These are phyloP conservation scores for Aspergillus sp. DNA, from an alignment of 2,329 filamentous ascomycete genomes.

Conservation along the genomic window DNA sequence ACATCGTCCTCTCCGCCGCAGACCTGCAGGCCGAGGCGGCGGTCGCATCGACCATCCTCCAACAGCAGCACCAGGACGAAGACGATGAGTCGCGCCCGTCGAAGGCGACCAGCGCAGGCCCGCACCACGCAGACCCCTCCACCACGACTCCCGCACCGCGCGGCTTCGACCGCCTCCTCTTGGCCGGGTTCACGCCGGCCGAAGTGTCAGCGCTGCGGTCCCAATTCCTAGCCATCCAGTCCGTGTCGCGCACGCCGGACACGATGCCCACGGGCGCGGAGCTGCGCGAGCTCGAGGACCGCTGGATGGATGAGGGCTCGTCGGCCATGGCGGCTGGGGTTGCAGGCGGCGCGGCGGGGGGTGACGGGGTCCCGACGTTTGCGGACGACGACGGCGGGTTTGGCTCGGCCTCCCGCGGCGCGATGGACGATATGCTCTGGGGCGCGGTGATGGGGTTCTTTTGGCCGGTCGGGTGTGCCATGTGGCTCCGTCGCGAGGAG, in stretches of 20 bases:
- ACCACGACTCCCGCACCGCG: conserved; percentile 60
- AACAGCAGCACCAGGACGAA: conserved; percentile 9
- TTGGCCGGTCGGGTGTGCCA: conserved; percentile 83
- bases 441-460: conserved; percentile 92
- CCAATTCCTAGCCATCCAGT: conserved; percentile 85
- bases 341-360: conserved; percentile 36
- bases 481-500: conserved; percentile 82
- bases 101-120: conserved; percentile 1
- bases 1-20: conserved; percentile 63
- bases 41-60: conserved; percentile 28
- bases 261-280: conserved; percentile 79
- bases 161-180: conserved; percentile 84
- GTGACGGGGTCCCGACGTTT: conserved; percentile 29
- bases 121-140: conserved; percentile 12
- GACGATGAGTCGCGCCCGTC: neutral
- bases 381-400: conserved; percentile 43
- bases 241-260: conserved; percentile 79
- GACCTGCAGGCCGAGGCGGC: conserved; percentile 69
- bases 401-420: conserved; percentile 45
- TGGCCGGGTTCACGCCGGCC: conserved; percentile 74
- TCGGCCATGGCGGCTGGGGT: conserved; percentile 46
- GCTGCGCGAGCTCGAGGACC: conserved; percentile 77
- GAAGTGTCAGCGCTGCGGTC: conserved; percentile 83
- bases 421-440: conserved; percentile 81
- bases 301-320: conserved; percentile 75